Percentiles rank a stretch among this genome's conserved stretches.
Evolutionary conservation across 495 filamentous ascomycete genomes (phyloP).

Genomic region (Xylaria castorea): DNA sequence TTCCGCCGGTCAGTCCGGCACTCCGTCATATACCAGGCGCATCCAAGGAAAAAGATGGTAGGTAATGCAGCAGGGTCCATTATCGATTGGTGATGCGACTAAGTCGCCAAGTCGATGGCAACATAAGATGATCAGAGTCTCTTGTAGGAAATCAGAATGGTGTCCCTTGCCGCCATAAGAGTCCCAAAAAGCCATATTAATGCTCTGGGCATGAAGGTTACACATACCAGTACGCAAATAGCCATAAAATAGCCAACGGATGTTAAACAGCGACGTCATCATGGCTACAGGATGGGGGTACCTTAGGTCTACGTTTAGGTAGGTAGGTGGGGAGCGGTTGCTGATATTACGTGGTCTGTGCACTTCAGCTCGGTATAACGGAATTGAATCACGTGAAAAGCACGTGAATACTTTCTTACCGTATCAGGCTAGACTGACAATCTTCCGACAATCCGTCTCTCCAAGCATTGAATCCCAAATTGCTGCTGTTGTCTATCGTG

Average conservation of each 20-base stretch:
- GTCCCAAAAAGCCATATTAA: not conserved
- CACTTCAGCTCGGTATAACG: not conserved
- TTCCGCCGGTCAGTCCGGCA: not conserved
- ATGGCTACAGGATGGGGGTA: not conserved
- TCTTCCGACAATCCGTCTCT: slow-evolving; percentile 50
- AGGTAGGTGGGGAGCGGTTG: not conserved
- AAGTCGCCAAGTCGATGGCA: not conserved
- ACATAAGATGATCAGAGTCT: not conserved
- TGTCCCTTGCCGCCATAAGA: not conserved
- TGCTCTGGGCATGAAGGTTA: not conserved
- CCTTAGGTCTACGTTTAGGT: not conserved
- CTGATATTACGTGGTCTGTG: not conserved
- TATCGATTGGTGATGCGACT: not conserved
- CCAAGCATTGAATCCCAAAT: slow-evolving; percentile 50
- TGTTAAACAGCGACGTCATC: slow-evolving; percentile 4
- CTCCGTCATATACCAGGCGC: not conserved
- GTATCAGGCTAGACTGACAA: slow-evolving; percentile 29
- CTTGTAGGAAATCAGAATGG: not conserved
- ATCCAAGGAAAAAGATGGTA: not conserved
- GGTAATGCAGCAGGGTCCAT: not conserved
- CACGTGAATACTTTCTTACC: slow-evolving; percentile 26
- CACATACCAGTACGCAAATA: not conserved
- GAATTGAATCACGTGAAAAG: slow-evolving; percentile 29
- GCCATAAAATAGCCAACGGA: not conserved
- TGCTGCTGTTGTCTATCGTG: slow-evolving; percentile 44